phyloP scores from a whole-genome alignment of 345 rosid genomes.

The Euphorbia peplus region DNA sequence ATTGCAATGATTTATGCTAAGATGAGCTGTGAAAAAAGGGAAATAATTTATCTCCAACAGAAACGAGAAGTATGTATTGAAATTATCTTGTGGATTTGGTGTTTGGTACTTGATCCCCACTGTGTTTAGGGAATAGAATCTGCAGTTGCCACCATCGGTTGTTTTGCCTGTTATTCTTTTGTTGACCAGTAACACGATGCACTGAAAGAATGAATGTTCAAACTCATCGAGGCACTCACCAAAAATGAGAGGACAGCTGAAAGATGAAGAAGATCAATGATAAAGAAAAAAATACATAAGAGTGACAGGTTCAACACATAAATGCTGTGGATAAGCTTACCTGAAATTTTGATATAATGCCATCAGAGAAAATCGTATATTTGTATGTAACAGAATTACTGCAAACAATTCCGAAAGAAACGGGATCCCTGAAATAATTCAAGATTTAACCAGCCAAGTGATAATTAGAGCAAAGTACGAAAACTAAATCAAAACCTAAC shows the following conservation, averaged over 20 bases:
- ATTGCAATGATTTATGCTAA: too few relatives aligned
- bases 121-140: background rate
- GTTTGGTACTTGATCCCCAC: background rate
- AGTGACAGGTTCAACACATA: background rate
- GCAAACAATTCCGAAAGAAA: constrained; percentile 81
- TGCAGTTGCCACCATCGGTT: background rate
- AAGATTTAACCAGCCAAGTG: background rate
- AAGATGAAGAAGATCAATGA: background rate
- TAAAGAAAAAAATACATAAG: too few relatives aligned
- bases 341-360: background rate
- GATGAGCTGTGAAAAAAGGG: too few relatives aligned
- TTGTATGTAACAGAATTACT: constrained; percentile 19
- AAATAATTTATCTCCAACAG: too few relatives aligned
- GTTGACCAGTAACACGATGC: background rate
- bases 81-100: background rate
- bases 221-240: background rate
- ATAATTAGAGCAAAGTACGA: background rate
- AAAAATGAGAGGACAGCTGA: background rate
- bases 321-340: background rate
- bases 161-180: background rate
- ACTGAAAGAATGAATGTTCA: background rate
- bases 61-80: background rate
- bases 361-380: background rate
- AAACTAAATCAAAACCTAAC: background rate
- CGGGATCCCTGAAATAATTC: constrained; percentile 61